Base-by-base conservation (phyloP, 2,329 filamentous ascomycete genomes). In the Plenodomus tracheiphilus region DNA sequence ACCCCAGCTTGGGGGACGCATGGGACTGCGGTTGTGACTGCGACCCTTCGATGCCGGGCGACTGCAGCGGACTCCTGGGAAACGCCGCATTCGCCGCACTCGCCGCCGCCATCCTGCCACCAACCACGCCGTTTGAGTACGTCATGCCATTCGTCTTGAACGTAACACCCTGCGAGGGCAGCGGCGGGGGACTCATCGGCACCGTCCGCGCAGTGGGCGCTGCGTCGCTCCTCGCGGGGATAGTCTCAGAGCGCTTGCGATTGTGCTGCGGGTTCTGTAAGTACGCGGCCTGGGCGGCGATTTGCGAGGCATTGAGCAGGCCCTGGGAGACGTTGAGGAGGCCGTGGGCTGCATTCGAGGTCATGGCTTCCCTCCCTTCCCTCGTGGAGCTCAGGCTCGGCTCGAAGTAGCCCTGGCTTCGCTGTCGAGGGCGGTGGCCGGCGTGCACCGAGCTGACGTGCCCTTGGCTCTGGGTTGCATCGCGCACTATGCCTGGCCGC, bases 211-310 rank as follows among this genome's bases (percentile, higher is more conserved):
- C 54, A 4, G 53, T 36, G 16, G 65, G 62, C 6, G 39, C 54
- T 13, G 51, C 56, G 21, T 70, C 73, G 41, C 72, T 75, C 1
- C 75, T 82, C 16, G 82, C 79, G 5, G 88, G 85, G 8, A 88
- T 84, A 0, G 88, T 91, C 69, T 89, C 86, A 13, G 88, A 91
- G 43, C 88, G 82, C 68, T 90, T 88, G 17, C 89, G 79, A 49
- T 70, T 77, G 60, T 71, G 71, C 54, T 73, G 70, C 37, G 77
- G 76, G 63, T 82, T 79, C 62, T 86, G 82, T 75, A 89, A 85
- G 64, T 88, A 85, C 46, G 89, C 89, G 9, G 88, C 85, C 72
- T 91, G 88, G 16, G 88, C 88, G 34, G 89, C 89, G 56, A 91
- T 90, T 70, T 90, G 86, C 70, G 87, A 90, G n/a, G 88, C 84